These are phyloP conservation scores for Rhizophagus prolifer DNA, from an alignment of 192 early-diverging fungal genomes.

Conservation along the genomic window DNA sequence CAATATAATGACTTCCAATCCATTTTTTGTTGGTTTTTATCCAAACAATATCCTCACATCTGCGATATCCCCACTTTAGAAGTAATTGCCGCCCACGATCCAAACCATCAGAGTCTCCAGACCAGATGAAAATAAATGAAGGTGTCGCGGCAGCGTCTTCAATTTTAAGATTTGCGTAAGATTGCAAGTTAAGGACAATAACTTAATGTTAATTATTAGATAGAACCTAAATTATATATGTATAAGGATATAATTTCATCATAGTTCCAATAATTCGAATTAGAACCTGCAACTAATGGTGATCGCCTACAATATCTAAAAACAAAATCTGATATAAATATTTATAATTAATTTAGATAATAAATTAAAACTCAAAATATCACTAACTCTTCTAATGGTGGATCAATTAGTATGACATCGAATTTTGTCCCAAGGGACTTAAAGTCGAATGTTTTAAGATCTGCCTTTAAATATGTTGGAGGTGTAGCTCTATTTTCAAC, in stretches of 20 bases:
- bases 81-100: constrained; percentile 59
- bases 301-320: constrained; percentile 34
- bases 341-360: background rate
- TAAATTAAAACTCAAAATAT: background rate
- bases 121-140: constrained; percentile 66
- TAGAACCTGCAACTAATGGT: constrained; percentile 27
- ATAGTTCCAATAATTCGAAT: constrained; percentile 42
- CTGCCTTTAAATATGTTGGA: constrained; percentile 46
- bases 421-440: constrained; percentile 44
- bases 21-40: constrained; percentile 58
- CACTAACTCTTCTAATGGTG: constrained; percentile 54
- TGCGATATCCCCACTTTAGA: constrained; percentile 62
- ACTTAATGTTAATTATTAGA: background rate
- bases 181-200: constrained; percentile 16
- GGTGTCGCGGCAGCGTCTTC: constrained; percentile 58
- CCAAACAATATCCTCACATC: constrained; percentile 69
- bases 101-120: constrained; percentile 53
- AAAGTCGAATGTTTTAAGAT: constrained; percentile 54
- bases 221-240: background rate
- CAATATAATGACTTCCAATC: constrained; percentile 41
- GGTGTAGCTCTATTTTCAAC: constrained; percentile 43
- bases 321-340: background rate
- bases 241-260: constrained; percentile 45
- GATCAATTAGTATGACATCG: constrained; percentile 67
- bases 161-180: constrained; percentile 47